Conservation (phyloP, 2,329 filamentous ascomycete genomes). For the Parafenestella ontariensis region DNA sequence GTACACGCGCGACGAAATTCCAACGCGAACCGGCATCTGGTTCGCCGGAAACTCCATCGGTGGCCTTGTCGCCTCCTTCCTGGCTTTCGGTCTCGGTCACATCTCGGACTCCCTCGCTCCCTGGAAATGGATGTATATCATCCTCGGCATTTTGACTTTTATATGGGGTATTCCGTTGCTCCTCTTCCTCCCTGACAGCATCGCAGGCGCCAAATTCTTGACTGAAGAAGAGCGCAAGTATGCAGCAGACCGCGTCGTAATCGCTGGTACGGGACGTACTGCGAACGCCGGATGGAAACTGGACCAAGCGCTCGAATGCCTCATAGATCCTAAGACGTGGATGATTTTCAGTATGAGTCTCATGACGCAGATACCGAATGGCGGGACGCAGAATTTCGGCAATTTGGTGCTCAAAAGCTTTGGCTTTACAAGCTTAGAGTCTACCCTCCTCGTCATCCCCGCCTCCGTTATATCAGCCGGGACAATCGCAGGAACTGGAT, state of each 20-base stretch:
- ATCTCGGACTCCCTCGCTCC: constrained; percentile 14
- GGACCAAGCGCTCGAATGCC: constrained; percentile 21
- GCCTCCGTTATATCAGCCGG: constrained; percentile 22
- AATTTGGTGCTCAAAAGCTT: constrained; percentile 55
- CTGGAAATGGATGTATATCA: constrained; percentile 35
- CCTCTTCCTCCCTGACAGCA: constrained; percentile 55
- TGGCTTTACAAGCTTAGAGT: constrained; percentile 50
- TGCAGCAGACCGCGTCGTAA: constrained; percentile 34
- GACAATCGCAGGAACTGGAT: constrained; percentile 20
- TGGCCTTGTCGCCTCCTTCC: constrained; percentile 20
- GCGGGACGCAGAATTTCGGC: constrained; percentile 25
- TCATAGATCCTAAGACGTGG: constrained; percentile 26
- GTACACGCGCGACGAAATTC: constrained; percentile 41
- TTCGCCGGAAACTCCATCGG: constrained; percentile 53
- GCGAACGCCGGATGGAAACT: constrained; percentile 22
- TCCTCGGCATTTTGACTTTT: constrained; percentile 37
- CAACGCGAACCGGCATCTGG: constrained; percentile 34
- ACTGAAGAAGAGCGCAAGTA: constrained; percentile 29
- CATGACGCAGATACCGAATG: constrained; percentile 23
- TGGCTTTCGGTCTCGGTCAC: constrained; percentile 24
- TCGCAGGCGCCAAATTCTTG: constrained; percentile 36
- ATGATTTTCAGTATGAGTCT: constrained; percentile 21
- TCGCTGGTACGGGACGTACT: constrained; percentile 27
- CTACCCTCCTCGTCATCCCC: constrained; percentile 37
- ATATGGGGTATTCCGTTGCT: constrained; percentile 29